These are phyloP conservation scores for Begonia fuchsioides DNA, from an alignment of 306 rosid species.

Conservation along the genomic window DNA sequence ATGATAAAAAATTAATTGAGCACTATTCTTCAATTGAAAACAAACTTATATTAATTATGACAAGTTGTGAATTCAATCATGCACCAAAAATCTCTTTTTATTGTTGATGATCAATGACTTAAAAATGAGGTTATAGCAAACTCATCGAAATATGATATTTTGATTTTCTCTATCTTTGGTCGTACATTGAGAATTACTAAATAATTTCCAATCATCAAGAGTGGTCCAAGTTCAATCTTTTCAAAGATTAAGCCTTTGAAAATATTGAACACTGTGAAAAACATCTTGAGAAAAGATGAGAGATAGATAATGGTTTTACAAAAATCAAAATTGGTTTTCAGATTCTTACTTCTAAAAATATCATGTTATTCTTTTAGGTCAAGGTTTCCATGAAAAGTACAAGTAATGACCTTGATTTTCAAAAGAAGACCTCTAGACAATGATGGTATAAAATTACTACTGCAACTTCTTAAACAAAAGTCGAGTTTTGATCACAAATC, in stretches of 20 bases:
- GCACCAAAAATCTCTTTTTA: conserved; percentile 1
- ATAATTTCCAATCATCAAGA: conserved; percentile 8
- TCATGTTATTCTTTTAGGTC: neutral
- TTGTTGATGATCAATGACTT: neutral
- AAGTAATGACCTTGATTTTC: conserved; percentile 7
- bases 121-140: conserved; percentile 7
- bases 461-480: too few relatives aligned
- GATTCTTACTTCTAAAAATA: conserved; percentile 2
- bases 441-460: too few relatives aligned
- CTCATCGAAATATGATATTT: conserved; percentile 5
- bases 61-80: conserved; percentile 11
- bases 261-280: conserved; percentile 9
- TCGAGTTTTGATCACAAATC: too few relatives aligned
- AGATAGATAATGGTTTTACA: neutral
- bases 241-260: conserved; percentile 8
- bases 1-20: neutral
- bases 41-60: neutral
- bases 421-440: conserved; percentile 7
- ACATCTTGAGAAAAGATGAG: conserved; percentile 8
- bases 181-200: neutral
- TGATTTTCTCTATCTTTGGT: conserved; percentile 2
- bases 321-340: neutral
- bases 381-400: neutral
- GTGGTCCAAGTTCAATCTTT: conserved; percentile 1
- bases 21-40: conserved; percentile 6